These are phyloP conservation scores for Venturia asperata DNA, from an alignment of 2,329 filamentous ascomycete genomes.

Conservation along the genomic window DNA sequence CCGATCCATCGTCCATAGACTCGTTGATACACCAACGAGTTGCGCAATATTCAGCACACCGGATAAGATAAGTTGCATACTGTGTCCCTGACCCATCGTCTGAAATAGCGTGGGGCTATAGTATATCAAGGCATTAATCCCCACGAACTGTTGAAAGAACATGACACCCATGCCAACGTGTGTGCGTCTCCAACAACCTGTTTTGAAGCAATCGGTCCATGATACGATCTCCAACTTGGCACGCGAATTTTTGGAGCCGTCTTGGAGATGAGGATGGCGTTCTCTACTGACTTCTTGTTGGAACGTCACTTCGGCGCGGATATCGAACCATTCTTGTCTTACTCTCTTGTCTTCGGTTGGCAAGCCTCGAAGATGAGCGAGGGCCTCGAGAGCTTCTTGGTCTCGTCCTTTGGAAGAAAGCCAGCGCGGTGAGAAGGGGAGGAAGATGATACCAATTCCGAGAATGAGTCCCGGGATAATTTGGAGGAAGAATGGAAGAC, in stretches of 20 bases:
- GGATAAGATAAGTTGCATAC: slow-evolving; percentile 36
- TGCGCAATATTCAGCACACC: slow-evolving; percentile 39
- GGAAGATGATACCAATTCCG: slow-evolving; percentile 37
- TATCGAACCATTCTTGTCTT: slow-evolving; percentile 46
- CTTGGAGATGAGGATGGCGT: slow-evolving; percentile 32
- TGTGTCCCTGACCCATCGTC: slow-evolving; percentile 32
- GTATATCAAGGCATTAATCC: slow-evolving; percentile 44
- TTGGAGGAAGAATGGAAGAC: slow-evolving; percentile 44
- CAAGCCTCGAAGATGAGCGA: slow-evolving; percentile 45
- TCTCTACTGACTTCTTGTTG: slow-evolving; percentile 40
- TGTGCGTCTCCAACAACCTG: slow-evolving; percentile 39
- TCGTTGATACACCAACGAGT: slow-evolving; percentile 35
- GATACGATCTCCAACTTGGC: slow-evolving; percentile 40
- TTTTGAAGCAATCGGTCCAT: slow-evolving; percentile 44
- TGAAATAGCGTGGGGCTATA: slow-evolving; percentile 42
- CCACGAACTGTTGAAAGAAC: slow-evolving; percentile 41
- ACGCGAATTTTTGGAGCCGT: slow-evolving; percentile 27
- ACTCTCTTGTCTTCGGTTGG: slow-evolving; percentile 45
- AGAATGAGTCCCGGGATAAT: slow-evolving; percentile 37
- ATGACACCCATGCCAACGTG: slow-evolving; percentile 35
- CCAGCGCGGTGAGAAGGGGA: slow-evolving; percentile 52
- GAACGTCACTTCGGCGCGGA: slow-evolving; percentile 48
- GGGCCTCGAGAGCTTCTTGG: slow-evolving; percentile 42
- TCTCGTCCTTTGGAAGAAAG: slow-evolving; percentile 42
- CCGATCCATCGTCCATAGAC: slow-evolving; percentile 39